Base-by-base conservation (phyloP, 1,284 basidiomycete genomes). In the Cyathus pygmaeus region DNA sequence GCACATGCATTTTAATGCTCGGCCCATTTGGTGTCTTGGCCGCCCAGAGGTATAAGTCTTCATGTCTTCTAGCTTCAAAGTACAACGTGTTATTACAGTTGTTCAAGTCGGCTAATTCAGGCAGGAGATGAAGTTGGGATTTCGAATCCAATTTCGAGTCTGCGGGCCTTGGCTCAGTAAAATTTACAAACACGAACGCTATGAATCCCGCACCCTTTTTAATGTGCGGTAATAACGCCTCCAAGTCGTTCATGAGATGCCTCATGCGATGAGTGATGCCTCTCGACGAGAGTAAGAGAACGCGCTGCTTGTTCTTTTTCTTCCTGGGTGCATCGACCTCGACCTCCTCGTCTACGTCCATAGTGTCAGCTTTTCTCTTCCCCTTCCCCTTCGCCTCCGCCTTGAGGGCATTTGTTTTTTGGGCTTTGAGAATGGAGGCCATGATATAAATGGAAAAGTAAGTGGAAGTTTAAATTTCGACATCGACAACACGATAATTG, bases 21-120 rank as follows among this genome's bases (percentile, higher is more conserved):
- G 98, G 98, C 2, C 98, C 98, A 74, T 99, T 99, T 23, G 98
- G 98, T 46, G 96, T 95, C 77, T 99, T 97, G 24, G 94, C 90
- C 21, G 96, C 92, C 98, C 98, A 99, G 66, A 99, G 81, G 75
- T 99, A 99, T 52, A 99, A 85, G 73, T 99, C 98, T 75, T 98
- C 95, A 72, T 98, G 95, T 59, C 96, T 84, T 47, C 98, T 89
- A 15, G 96, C 95, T 81, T 99, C 98, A 75, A 99, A 98, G 83
- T 98, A 99, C 27, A 99, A 85, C 1, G 96, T 88, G 73, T 99
- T 99, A 81, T 98, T 98, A 83, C 98, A 99, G 74, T 97, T 98
- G 80, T 98, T 92, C 39, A 99, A 88, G 79, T 99, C 98, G 33
- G 98, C 95, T 23, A 99, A 89, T 80, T 99, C 98, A 60, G 98